Evolutionary conservation across 768 basidiomycete genomes (phyloP), one percentile per base, ranked within the genome.

Genomic region (Boletus coccyginus): DNA sequence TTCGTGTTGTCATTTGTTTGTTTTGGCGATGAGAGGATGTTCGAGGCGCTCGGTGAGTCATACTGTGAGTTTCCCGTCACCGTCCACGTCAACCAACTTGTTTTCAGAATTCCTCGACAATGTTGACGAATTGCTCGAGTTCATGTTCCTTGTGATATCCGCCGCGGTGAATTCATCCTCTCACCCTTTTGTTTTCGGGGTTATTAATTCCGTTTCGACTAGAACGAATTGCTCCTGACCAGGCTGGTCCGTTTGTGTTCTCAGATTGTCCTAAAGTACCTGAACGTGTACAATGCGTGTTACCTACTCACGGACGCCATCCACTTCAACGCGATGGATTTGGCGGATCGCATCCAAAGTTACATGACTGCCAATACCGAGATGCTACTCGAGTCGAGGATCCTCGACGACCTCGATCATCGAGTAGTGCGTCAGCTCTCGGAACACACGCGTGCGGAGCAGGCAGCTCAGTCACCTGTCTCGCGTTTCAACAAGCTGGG

Each of bases 161-260:
- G 87, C 84, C 17, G 92, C 94, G 36, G 93, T 94, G 68, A 69
- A 82, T 75, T 31, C 29, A 2, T 52, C 46, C 3, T 6, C 8
- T 40, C 11, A 0, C 3, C 10, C 7, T 5, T 1, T 21, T 36
- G 3, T 24, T 33, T 16, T 27, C 29, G 32, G 5, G 24, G 16
- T 33, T 31, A 6, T 17, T 55, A 3, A 51, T n/a, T 38, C 14
- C n/a, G 0, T 31, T 19, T 50, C 14, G 10, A 48, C 14, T 21
- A 95, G 88, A 94, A 89, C 60, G 94, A 98, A 71, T 74, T 98
- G 3, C 80, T 97, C 10, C 76, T 98, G n/a, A 91, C 92, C 65
- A 85, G 87, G 19, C 81, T 98, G 19, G 81, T 92, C 36, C 79
- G 91, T 3, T 73, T 96, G 27, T 97, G 94, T 73, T 95, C 94